Evolutionary conservation across 495 filamentous ascomycete genomes (phyloP).

Genomic region (Podospora conica): DNA sequence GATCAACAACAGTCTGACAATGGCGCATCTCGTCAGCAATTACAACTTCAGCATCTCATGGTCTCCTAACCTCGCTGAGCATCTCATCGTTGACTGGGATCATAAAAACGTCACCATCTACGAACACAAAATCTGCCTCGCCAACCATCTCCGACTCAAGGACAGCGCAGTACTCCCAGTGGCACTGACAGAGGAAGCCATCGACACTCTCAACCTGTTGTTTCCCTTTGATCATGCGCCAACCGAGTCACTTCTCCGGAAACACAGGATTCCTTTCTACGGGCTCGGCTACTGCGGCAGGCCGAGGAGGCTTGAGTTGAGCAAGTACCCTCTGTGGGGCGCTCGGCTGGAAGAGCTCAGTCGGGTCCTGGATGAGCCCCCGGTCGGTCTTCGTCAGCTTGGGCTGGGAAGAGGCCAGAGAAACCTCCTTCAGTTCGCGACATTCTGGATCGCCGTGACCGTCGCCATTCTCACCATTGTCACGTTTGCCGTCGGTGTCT

Average conservation of each 20-base stretch:
- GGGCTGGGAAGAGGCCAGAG: background rate
- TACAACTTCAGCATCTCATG: slow-evolving; percentile 12
- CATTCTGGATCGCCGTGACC: slow-evolving; percentile 9
- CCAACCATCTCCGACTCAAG: slow-evolving; percentile 8
- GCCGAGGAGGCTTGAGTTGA: slow-evolving; percentile 4
- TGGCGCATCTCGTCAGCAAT: background rate
- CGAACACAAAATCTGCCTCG: slow-evolving; percentile 18
- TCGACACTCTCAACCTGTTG: slow-evolving; percentile 15
- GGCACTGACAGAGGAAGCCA: slow-evolving; percentile 7
- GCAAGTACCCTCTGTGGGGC: slow-evolving; percentile 9
- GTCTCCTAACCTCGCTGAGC: slow-evolving; percentile 12
- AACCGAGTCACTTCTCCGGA: slow-evolving; percentile 2
- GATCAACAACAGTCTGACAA: background rate
- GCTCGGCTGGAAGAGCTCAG: slow-evolving; percentile 4
- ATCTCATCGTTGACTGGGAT: slow-evolving; percentile 13
- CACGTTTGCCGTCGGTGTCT: background rate
- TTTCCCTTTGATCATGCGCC: slow-evolving; percentile 10
- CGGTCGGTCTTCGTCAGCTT: slow-evolving; percentile 11
- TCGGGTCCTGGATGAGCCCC: slow-evolving; percentile 3
- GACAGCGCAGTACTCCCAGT: slow-evolving; percentile 2
- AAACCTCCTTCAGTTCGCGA: slow-evolving; percentile 9
- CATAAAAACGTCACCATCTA: slow-evolving; percentile 15
- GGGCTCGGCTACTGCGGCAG: slow-evolving; percentile 11
- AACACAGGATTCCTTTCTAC: slow-evolving; percentile 11
- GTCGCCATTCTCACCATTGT: slow-evolving; percentile 1